Conservation (phyloP, 495 filamentous ascomycete genomes). For the Hypoxylon perforatum region DNA sequence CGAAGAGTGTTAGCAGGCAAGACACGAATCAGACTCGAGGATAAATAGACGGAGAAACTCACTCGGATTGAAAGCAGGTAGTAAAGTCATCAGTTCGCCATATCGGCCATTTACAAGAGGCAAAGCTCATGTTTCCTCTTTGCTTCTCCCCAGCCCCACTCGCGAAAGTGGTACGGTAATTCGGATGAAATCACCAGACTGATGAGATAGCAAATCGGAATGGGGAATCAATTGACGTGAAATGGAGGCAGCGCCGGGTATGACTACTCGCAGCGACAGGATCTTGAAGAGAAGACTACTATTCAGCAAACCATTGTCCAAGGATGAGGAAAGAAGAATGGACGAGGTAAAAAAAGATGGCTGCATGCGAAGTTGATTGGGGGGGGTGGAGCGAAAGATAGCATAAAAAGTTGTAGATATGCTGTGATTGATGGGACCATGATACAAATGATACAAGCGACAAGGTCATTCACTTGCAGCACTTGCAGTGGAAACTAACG, state of each 20-base stretch:
- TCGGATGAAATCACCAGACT: constrained; percentile 39
- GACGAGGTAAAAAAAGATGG: constrained; percentile 24
- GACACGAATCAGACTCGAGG: constrained; percentile 3
- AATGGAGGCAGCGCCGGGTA: constrained; percentile 2
- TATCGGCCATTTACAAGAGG: constrained; percentile 79
- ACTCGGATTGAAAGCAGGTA: constrained; percentile 90
- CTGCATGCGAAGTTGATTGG: constrained; percentile 25
- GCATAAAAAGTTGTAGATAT: constrained; percentile 29
- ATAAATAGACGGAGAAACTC: constrained; percentile 48
- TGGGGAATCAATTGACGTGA: constrained; percentile 18
- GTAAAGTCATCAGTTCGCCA: constrained; percentile 93
- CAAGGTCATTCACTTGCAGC: too few relatives aligned
- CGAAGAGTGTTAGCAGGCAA: constrained; percentile 34
- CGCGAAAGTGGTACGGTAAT: constrained; percentile 28
- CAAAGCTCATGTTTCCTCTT: constrained; percentile 63
- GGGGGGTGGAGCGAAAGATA: constrained; percentile 39
- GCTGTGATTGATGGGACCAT: constrained; percentile 24
- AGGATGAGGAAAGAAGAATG: too few relatives aligned
- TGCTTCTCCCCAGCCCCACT: constrained; percentile 38
- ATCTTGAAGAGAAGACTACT: not conserved
- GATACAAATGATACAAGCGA: too few relatives aligned
- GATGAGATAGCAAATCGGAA: constrained; percentile 1
- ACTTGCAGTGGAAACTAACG: too few relatives aligned
- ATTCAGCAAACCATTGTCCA: constrained; percentile 7
- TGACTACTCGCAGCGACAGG: constrained; percentile 14